Evolutionary conservation across 345 rosid genomes (phyloP).

Genomic region (Diplotaxis tenuifolia): DNA sequence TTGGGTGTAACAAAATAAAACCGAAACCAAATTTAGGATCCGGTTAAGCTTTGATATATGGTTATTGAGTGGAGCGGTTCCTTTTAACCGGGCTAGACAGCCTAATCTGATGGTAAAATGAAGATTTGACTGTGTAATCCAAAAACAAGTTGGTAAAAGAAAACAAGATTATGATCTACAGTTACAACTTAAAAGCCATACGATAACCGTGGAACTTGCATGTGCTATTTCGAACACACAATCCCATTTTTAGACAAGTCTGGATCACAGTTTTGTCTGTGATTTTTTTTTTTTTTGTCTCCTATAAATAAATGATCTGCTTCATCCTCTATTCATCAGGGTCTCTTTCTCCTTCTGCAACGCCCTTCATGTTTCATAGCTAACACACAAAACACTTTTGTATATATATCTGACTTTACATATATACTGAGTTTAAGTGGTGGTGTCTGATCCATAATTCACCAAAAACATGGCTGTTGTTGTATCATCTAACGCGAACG

Average conservation of each 20-base stretch:
- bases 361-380: constrained; percentile 12
- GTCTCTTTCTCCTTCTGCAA: constrained; percentile 28
- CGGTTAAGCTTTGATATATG: neutral
- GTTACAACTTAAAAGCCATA: constrained; percentile 1
- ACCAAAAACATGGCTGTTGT: constrained; percentile 39
- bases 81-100: neutral
- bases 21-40: neutral
- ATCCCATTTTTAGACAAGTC: constrained; percentile 27
- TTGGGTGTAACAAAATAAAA: neutral
- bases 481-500: constrained; percentile 16
- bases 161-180: constrained; percentile 11
- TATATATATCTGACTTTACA: neutral
- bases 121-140: constrained; percentile 25
- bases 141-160: constrained; percentile 15
- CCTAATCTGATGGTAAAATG: constrained; percentile 2
- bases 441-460: constrained; percentile 25
- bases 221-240: neutral
- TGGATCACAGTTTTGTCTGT: constrained; percentile 26
- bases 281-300: neutral
- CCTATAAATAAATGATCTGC: constrained; percentile 14
- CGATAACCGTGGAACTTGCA: constrained; percentile 7
- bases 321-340: constrained; percentile 22
- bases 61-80: neutral
- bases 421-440: constrained; percentile 21
- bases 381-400: constrained; percentile 11